phyloP scores from a whole-genome alignment of 75 land plant genomes.

The Picea glauca region DNA sequence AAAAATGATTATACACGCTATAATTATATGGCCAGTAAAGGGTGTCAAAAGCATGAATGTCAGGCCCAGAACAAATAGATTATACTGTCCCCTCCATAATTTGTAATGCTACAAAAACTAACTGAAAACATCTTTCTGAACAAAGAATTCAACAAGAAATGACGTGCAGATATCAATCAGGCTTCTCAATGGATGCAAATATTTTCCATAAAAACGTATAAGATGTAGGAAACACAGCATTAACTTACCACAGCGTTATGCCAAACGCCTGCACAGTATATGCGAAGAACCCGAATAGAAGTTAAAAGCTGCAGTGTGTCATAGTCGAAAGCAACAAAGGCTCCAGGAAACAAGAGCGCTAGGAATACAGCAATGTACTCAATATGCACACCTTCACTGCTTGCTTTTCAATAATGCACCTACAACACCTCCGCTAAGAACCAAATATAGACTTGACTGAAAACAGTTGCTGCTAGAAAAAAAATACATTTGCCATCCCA shows the following conservation, averaged over 20 bases:
- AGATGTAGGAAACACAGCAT: not conserved
- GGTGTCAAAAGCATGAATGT: not conserved
- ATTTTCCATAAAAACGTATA: not conserved
- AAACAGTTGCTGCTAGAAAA: not conserved
- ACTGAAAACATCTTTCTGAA: not conserved
- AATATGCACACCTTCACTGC: conserved; percentile 75
- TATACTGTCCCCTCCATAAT: not conserved
- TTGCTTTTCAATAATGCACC: conserved; percentile 10
- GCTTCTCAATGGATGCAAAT: not conserved
- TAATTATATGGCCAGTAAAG: not conserved
- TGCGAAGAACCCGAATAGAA: conserved; percentile 37
- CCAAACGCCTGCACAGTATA: conserved; percentile 88
- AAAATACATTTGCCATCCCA: not conserved
- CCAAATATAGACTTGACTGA: conserved; percentile 9
- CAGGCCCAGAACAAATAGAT: not conserved
- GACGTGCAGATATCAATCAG: not conserved
- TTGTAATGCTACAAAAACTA: not conserved
- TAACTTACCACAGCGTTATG: conserved; percentile 65
- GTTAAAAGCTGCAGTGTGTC: conserved; percentile 45
- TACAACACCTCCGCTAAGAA: conserved; percentile 27
- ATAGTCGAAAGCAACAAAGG: conserved; percentile 64
- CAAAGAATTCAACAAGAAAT: not conserved
- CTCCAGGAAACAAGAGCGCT: conserved; percentile 73
- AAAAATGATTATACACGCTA: not conserved
- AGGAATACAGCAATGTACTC: conserved; percentile 70